phyloP scores from a whole-genome alignment of 169 alveolate species.

The Plasmodium gonderi region DNA sequence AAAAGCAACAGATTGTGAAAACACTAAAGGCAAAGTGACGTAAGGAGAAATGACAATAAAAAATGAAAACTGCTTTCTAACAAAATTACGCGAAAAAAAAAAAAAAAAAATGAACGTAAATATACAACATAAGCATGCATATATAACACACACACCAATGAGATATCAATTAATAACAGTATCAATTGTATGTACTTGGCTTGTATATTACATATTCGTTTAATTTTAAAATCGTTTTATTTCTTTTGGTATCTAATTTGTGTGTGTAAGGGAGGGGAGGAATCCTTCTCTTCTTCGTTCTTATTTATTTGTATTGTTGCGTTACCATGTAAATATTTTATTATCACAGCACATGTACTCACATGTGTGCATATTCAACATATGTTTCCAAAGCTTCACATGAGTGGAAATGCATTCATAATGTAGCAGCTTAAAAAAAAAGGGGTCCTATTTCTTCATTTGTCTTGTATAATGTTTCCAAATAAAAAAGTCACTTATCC shows the following conservation, averaged over 20 bases:
- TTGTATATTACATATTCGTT: background rate
- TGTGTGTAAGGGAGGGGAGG: too few species aligned
- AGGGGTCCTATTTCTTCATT: too few species aligned
- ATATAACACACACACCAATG: background rate
- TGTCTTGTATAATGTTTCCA: too few species aligned
- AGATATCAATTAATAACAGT: background rate
- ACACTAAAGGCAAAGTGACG: background rate
- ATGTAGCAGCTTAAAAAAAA: too few species aligned
- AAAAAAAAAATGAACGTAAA: background rate
- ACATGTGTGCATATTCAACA: background rate
- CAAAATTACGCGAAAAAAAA: background rate
- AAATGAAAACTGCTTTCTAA: background rate
- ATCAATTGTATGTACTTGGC: background rate
- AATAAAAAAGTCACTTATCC: constrained; percentile 21
- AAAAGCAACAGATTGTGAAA: background rate
- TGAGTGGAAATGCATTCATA: too few species aligned
- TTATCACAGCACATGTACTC: background rate
- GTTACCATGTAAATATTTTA: background rate
- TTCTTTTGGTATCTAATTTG: background rate
- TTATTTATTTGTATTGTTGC: background rate
- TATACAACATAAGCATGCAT: background rate
- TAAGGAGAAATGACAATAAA: background rate
- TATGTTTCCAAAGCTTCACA: background rate
- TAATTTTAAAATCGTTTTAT: background rate
- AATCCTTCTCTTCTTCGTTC: background rate